Percentiles rank a stretch among this genome's conserved stretches.
Conservation (phyloP, 345 rosid genomes). For the Salix arbutifolia region DNA sequence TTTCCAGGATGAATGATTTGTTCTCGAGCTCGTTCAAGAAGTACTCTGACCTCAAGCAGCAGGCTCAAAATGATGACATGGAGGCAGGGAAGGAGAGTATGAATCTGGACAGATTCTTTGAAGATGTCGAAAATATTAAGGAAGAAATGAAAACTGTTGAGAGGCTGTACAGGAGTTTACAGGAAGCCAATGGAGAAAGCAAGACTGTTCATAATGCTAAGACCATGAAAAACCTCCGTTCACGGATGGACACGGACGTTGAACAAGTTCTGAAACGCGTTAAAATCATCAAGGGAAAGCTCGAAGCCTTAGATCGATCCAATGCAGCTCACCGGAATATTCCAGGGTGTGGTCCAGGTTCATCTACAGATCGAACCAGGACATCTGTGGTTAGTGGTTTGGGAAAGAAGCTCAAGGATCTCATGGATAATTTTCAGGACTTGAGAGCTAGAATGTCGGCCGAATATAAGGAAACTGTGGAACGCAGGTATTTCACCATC, state of each 20-base stretch:
- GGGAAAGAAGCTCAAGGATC: constrained; percentile 67
- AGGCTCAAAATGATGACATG: constrained; percentile 49
- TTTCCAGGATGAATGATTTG: constrained; percentile 68
- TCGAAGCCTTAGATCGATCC: constrained; percentile 63
- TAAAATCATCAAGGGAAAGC: constrained; percentile 62
- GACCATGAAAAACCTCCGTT: constrained; percentile 53
- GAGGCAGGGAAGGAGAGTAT: constrained; percentile 60
- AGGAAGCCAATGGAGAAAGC: constrained; percentile 74
- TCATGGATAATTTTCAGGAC: constrained; percentile 71
- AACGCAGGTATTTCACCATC: constrained; percentile 70
- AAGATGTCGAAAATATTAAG: constrained; percentile 69
- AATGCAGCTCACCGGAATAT: constrained; percentile 53
- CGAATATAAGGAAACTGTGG: constrained; percentile 75
- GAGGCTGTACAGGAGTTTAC: constrained; percentile 51
- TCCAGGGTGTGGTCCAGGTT: constrained; percentile 79
- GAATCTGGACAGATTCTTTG: constrained; percentile 73
- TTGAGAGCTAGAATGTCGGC: constrained; percentile 48
- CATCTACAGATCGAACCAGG: constrained; percentile 78
- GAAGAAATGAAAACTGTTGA: constrained; percentile 61
- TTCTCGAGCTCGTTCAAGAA: constrained; percentile 75
- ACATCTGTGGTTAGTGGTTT: constrained; percentile 67
- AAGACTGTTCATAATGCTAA: constrained; percentile 57
- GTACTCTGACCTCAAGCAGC: constrained; percentile 62
- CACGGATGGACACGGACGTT: constrained; percentile 60
- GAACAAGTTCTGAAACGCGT: constrained; percentile 59